phyloP scores from a whole-genome alignment of 441 rosid species.

The Pelargonium cotyledonis region DNA sequence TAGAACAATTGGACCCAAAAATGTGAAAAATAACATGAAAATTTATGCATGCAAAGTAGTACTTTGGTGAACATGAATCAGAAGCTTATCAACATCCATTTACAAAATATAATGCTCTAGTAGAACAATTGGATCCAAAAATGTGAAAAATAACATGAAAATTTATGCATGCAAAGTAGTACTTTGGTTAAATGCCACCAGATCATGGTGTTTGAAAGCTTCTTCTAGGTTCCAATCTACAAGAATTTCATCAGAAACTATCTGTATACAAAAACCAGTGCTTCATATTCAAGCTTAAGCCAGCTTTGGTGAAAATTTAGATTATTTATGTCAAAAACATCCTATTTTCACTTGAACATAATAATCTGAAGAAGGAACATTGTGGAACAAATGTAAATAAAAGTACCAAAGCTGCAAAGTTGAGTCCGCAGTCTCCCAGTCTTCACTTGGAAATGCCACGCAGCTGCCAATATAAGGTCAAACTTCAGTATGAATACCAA shows the following conservation, averaged over 20 bases:
- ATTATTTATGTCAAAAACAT: not conserved
- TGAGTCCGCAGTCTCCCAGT: conserved; percentile 97
- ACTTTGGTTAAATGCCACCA: conserved; percentile 2
- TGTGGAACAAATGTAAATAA: conserved; percentile 6
- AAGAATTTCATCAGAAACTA: not conserved
- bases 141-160: too few species aligned
- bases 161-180: not conserved
- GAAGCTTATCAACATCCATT: too few species aligned
- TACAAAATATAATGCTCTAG: too few species aligned
- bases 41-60: not conserved
- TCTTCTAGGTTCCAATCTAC: not conserved
- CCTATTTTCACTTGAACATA: not conserved
- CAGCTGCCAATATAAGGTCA: conserved; percentile 49
- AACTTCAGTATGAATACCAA: conserved; percentile 6
- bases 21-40: too few species aligned
- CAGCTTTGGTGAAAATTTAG: not conserved
- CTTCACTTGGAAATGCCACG: conserved; percentile 87
- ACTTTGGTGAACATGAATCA: not conserved
- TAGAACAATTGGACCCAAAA: too few species aligned
- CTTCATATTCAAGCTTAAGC: not conserved
- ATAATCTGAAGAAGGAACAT: not conserved
- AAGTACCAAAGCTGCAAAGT: conserved; percentile 92
- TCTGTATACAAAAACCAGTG: not conserved
- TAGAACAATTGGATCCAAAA: too few species aligned
- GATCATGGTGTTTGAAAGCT: not conserved